phyloP scores from a whole-genome alignment of 202 grass and related monocot genomes.

The Dendrocalamus latiflorus region DNA sequence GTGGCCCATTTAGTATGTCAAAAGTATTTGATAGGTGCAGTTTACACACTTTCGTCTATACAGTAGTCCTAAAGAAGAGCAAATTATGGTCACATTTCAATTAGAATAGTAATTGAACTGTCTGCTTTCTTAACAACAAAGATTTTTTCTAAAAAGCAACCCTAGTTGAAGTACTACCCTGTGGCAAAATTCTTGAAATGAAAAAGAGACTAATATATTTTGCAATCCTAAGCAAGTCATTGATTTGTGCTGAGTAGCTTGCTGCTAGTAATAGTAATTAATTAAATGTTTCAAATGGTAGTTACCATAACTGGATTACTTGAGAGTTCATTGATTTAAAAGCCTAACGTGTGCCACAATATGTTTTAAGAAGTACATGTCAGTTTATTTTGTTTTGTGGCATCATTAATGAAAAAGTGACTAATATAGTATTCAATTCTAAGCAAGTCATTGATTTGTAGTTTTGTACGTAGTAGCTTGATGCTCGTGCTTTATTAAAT shows the following conservation, averaged over 20 bases:
- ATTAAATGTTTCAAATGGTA: constrained; percentile 7
- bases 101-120: neutral
- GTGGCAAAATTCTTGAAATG: neutral
- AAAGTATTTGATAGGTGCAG: neutral
- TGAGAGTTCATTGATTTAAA: neutral
- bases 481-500: neutral
- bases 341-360: neutral
- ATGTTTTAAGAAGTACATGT: neutral
- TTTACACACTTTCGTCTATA: constrained; percentile 1
- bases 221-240: constrained; percentile 5
- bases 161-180: neutral
- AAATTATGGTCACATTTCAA: neutral
- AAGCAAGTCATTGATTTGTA: constrained; percentile 6
- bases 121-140: constrained; percentile 7
- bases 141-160: constrained; percentile 1
- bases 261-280: neutral
- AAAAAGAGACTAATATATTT: neutral
- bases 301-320: neutral
- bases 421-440: neutral
- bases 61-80: neutral
- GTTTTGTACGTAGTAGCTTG: neutral
- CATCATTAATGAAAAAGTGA: neutral
- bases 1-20: neutral
- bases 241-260: constrained; percentile 1
- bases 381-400: neutral